These are phyloP conservation scores for Bullera alba DNA, from an alignment of 768 basidiomycete species.

Conservation along the genomic window DNA sequence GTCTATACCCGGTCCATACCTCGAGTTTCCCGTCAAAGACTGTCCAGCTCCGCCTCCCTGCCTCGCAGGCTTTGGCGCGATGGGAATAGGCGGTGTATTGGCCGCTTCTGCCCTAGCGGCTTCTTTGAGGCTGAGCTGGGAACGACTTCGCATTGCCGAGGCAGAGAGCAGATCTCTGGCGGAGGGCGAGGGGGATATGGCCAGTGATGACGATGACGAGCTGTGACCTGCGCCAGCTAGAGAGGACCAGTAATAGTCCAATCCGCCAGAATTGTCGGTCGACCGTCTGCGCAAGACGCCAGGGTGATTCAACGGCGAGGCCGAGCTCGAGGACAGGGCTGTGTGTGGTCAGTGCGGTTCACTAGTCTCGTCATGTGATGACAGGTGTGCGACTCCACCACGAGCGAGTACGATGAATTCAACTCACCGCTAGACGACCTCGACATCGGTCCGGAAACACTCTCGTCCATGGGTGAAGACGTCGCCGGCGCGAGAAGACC, in stretches of 20 bases:
- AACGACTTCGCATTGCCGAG: too few relatives aligned
- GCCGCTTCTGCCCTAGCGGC: background rate
- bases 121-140: too few relatives aligned
- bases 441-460: background rate
- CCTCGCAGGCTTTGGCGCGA: background rate
- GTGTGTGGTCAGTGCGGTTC: background rate
- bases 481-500: background rate
- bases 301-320: slow-evolving; percentile 8
- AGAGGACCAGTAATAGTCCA: slow-evolving; percentile 34
- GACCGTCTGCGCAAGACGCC: slow-evolving; percentile 14
- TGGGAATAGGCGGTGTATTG: background rate
- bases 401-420: background rate
- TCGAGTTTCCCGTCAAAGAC: background rate
- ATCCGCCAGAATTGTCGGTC: slow-evolving; percentile 27
- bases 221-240: slow-evolving; percentile 21
- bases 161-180: too few relatives aligned
- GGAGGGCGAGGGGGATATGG: slow-evolving; percentile 19
- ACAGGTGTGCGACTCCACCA: background rate
- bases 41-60: background rate
- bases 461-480: too few relatives aligned
- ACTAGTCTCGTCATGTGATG: background rate
- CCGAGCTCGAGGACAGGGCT: slow-evolving; percentile 12
- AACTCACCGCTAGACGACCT: background rate
- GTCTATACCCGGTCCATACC: background rate
- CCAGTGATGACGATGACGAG: slow-evolving; percentile 26